Evolutionary conservation across 1,284 basidiomycete genomes (phyloP), one percentile per base, ranked within the genome.

Genomic region (Irpex sp.): DNA sequence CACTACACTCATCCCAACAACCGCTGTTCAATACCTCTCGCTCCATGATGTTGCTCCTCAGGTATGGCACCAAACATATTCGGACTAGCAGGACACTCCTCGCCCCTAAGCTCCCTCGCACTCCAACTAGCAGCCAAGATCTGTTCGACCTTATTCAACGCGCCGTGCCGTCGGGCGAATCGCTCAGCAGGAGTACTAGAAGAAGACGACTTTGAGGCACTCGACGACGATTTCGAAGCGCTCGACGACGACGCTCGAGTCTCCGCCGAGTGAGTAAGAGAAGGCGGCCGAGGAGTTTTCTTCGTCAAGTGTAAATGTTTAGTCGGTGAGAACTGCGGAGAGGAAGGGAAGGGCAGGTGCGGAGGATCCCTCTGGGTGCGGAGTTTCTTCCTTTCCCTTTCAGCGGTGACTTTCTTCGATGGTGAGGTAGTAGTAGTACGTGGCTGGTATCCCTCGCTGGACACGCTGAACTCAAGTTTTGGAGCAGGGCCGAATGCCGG

Each of bases 121-220:
- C 72, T 72, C 63, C 70, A 76, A 60, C 75, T 71, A 31, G 66
- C 63, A 43, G 72, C 69, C 5, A 78, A 36, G 37, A 78, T 77
- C 61, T 72, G 70, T n/a, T 71, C 72, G 47, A 78, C 75, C 61
- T 68, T 70, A 60, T 65, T 64, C 33, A 73, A 67, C 9, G 76
- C 76, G 15, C 67, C 67, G 21, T 69, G 67, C 11, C 73, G 68
- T 35, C 47, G 69, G 70, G 21, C 43, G 46, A 39, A 43, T 15
- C 50, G 51, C 33, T 59, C 49, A 19, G 69, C 71, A 3, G 73
- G 67, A 5, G 71, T 71, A 2, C 62, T 61, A 8, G 13, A 9
- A 19, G 47, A 49, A n/a, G 47, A 49, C 7, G 37, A 39, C n/a
- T n/a, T n/a, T n/a, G n/a, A n/a, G n/a, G n/a, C n/a, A n/a, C n/a